Evolutionary conservation across 257 asterid genomes (phyloP).

Genomic region (Echites panduratus): DNA sequence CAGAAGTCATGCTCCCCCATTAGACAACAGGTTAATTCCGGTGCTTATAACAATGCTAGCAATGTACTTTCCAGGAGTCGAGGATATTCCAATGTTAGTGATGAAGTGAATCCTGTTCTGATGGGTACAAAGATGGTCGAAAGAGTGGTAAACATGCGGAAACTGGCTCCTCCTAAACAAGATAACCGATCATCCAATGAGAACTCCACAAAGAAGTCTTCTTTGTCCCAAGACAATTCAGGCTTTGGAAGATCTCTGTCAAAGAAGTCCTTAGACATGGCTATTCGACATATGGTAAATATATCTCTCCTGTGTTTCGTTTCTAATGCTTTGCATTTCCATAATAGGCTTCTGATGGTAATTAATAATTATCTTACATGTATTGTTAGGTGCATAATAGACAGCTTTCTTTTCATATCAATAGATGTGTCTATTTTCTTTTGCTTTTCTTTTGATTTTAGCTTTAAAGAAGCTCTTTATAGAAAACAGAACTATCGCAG

Average conservation of each 20-base stretch:
- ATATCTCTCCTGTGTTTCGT: neutral
- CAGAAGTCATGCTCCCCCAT: conserved; percentile 66
- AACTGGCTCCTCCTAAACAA: conserved; percentile 77
- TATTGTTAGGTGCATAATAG: neutral
- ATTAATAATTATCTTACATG: neutral
- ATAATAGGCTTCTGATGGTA: too few relatives aligned
- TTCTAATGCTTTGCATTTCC: neutral
- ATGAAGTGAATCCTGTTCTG: conserved; percentile 70
- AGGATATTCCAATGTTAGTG: conserved; percentile 33
- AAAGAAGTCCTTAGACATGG: conserved; percentile 82
- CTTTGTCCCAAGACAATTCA: conserved; percentile 38
- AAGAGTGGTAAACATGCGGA: conserved; percentile 88
- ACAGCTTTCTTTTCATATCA: neutral
- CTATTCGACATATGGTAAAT: conserved; percentile 82
- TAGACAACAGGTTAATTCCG: conserved; percentile 27
- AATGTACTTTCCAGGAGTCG: conserved; percentile 38
- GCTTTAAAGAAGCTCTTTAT: neutral
- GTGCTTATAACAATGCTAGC: conserved; percentile 23
- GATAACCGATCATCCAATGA: conserved; percentile 31
- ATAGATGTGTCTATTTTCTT: neutral
- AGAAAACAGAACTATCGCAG: neutral
- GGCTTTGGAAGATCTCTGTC: conserved; percentile 84
- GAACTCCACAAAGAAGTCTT: conserved; percentile 38
- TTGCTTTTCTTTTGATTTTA: neutral
- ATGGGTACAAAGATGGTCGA: conserved; percentile 84